Evolutionary conservation across 129 eudicot species (phyloP).

Genomic region (Erigeron canadensis): DNA sequence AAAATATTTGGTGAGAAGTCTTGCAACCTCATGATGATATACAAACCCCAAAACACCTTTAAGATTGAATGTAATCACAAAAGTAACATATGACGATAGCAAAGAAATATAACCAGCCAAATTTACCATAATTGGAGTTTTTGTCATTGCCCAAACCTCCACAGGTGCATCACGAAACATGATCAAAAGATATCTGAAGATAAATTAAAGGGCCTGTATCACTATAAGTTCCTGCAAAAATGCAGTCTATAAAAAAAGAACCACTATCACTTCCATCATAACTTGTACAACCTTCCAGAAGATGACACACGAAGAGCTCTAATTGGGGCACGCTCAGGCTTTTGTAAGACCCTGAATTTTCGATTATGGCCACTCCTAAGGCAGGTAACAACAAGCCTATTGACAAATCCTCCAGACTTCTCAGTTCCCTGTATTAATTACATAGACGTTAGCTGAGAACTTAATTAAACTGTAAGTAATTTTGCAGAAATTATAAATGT

Average conservation of each 20-base stretch:
- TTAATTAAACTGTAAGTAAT: no score
- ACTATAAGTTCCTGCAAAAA: constrained; percentile 17
- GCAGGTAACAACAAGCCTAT: constrained; percentile 92
- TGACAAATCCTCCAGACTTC: constrained; percentile 80
- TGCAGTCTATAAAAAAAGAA: constrained; percentile 6
- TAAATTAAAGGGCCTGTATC: constrained; percentile 12
- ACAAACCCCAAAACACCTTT: background rate
- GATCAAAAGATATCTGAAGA: constrained; percentile 78
- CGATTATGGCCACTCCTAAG: constrained; percentile 91
- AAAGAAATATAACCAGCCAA: constrained; percentile 11
- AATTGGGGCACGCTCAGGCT: constrained; percentile 96
- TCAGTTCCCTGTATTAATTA: constrained; percentile 64
- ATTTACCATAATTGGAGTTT: constrained; percentile 87
- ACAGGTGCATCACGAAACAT: constrained; percentile 97
- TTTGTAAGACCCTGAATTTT: constrained; percentile 82
- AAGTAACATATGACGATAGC: background rate
- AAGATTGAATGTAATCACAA: background rate
- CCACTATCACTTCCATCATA: background rate
- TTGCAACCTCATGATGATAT: no score
- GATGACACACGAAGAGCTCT: constrained; percentile 97
- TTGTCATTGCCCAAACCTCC: constrained; percentile 99
- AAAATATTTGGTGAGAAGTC: background rate
- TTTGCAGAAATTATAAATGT: background rate
- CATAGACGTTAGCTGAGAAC: background rate
- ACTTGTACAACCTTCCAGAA: constrained; percentile 79